Evolutionary conservation across 345 rosid genomes (phyloP).

Genomic region (Eucalyptus globulus): DNA sequence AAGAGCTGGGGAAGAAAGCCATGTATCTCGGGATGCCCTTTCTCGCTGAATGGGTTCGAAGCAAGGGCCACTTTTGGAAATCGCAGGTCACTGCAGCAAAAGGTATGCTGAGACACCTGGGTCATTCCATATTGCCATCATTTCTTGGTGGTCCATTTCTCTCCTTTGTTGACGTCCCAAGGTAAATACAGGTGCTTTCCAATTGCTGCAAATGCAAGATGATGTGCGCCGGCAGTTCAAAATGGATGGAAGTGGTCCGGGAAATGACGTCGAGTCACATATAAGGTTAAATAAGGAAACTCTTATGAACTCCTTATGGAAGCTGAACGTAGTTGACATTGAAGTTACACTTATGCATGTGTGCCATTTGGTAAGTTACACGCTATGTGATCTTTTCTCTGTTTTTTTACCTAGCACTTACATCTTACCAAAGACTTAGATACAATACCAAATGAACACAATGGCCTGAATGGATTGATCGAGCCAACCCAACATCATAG

Average conservation of each 20-base stretch:
- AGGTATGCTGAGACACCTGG: constrained; percentile 11
- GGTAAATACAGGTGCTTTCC: constrained; percentile 61
- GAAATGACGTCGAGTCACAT: constrained; percentile 64
- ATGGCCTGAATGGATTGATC: background rate
- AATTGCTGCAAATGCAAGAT: constrained; percentile 88
- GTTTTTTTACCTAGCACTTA: background rate
- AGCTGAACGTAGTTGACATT: constrained; percentile 82
- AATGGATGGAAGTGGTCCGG: constrained; percentile 42
- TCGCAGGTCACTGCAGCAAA: constrained; percentile 73
- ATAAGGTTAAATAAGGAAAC: constrained; percentile 64
- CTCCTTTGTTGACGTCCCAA: background rate
- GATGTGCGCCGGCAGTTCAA: constrained; percentile 49
- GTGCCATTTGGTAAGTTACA: constrained; percentile 60
- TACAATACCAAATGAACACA: background rate
- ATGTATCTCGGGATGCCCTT: constrained; percentile 62
- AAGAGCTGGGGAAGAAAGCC: constrained; percentile 67
- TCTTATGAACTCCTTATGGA: constrained; percentile 73
- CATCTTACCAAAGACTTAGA: background rate
- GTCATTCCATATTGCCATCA: background rate
- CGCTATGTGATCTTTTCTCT: background rate
- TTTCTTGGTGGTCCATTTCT: background rate
- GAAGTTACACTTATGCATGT: constrained; percentile 75
- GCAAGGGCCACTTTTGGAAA: constrained; percentile 64
- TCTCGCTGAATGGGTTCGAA: constrained; percentile 60
- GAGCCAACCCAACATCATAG: background rate